phyloP scores from a whole-genome alignment of 257 asterid genomes.

The Solanum megistacrolobum region DNA sequence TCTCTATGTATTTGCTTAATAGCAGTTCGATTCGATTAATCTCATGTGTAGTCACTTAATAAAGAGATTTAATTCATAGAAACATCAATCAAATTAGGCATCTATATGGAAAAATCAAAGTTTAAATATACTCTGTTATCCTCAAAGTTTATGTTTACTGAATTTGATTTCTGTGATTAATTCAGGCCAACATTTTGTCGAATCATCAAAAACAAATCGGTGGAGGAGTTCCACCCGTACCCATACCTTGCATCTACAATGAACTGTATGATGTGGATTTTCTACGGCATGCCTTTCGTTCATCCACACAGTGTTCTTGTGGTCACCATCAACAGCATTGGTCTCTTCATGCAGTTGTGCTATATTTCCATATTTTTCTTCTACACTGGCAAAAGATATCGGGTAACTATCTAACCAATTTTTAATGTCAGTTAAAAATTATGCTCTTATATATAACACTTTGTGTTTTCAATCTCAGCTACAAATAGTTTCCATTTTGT shows the following conservation, averaged over 20 bases:
- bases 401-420: slow-evolving; percentile 14
- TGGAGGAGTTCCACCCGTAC: slow-evolving; percentile 62
- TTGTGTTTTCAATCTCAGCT: slow-evolving; percentile 10
- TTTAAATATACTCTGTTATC: neutral
- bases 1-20: neutral
- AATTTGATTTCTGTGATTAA: neutral
- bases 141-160: neutral
- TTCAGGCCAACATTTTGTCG: slow-evolving; percentile 45
- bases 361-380: slow-evolving; percentile 36
- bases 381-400: slow-evolving; percentile 15
- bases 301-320: slow-evolving; percentile 48
- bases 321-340: slow-evolving; percentile 41
- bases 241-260: slow-evolving; percentile 44
- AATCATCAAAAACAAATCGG: slow-evolving; percentile 34
- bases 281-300: slow-evolving; percentile 49
- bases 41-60: neutral
- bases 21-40: neutral
- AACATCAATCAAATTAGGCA: neutral
- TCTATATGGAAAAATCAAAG: neutral
- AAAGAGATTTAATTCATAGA: neutral
- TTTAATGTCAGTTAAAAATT: neutral
- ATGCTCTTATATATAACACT: neutral
- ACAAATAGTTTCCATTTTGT: slow-evolving; percentile 3
- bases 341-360: slow-evolving; percentile 25
- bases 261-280: slow-evolving; percentile 66